Conservation (phyloP, 2,329 filamentous ascomycete species). For the Sclerotinia subarctica region DNA sequence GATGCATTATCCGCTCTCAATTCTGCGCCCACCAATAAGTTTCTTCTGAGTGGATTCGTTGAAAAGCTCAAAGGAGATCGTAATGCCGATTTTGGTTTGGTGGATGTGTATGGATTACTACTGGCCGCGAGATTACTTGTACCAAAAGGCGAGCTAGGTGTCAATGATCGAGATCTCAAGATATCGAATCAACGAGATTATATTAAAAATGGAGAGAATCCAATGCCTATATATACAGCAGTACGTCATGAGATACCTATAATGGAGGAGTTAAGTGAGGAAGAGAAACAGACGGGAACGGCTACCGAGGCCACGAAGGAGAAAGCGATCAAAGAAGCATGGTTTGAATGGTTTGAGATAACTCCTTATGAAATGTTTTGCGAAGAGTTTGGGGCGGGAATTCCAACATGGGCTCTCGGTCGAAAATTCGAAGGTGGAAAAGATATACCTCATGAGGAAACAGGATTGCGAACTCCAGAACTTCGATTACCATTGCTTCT, state of each 20-base stretch:
- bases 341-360: slow-evolving; percentile 98
- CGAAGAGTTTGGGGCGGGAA: slow-evolving; percentile 85
- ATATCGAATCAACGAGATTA: slow-evolving; percentile 81
- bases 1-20: slow-evolving; percentile 76
- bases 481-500: slow-evolving; percentile 78
- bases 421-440: slow-evolving; percentile 73
- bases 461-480: slow-evolving; percentile 74
- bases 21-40: slow-evolving; percentile 91
- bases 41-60: slow-evolving; percentile 79
- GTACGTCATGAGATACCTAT: slow-evolving; percentile 92
- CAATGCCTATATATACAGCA: slow-evolving; percentile 91
- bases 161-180: slow-evolving; percentile 79
- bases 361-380: slow-evolving; percentile 95
- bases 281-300: slow-evolving; percentile 38
- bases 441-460: slow-evolving; percentile 62
- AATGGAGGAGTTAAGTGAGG: slow-evolving; percentile 45
- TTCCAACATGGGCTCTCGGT: slow-evolving; percentile 91
- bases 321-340: slow-evolving; percentile 62
- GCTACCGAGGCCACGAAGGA: slow-evolving; percentile 51
- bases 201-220: slow-evolving; percentile 73
- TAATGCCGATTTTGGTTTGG: slow-evolving; percentile 78
- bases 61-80: slow-evolving; percentile 87
- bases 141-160: slow-evolving; percentile 75
- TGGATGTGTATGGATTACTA: slow-evolving; percentile 88
- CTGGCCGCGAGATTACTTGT: slow-evolving; percentile 82